A percentile compares a stretch with the other conserved stretches of the same genome.
These are phyloP conservation scores for Cruciata laevipes DNA, from an alignment of 257 asterid genomes.

Conservation along the genomic window DNA sequence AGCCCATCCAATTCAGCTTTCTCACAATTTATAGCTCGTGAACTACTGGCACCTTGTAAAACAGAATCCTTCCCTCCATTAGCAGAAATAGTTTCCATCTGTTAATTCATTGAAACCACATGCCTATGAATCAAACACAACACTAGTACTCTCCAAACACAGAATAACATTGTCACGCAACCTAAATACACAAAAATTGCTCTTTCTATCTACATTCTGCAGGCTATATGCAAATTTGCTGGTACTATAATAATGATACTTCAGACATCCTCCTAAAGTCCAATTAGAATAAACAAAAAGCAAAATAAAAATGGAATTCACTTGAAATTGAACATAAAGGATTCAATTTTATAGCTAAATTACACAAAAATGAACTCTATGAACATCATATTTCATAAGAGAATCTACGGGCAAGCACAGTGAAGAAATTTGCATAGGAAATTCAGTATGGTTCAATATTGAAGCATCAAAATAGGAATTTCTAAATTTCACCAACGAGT, in stretches of 20 bases:
- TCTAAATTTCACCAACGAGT: background rate
- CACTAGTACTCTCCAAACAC: background rate
- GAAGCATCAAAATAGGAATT: background rate
- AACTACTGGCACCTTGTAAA: constrained; percentile 25
- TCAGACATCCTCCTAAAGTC: background rate
- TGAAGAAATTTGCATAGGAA: too few species aligned
- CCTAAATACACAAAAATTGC: background rate
- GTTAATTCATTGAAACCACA: constrained; percentile 11
- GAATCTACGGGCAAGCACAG: background rate
- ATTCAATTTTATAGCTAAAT: background rate
- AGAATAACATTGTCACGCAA: background rate
- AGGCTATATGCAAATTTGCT: constrained; percentile 1
- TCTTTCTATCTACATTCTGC: background rate
- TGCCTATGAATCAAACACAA: background rate
- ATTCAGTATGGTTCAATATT: background rate
- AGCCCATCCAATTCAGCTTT: constrained; percentile 20
- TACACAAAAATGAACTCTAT: background rate
- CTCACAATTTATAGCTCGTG: constrained; percentile 23
- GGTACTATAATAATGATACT: background rate
- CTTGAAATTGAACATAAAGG: background rate
- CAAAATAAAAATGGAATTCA: background rate
- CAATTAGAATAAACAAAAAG: background rate
- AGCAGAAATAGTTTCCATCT: constrained; percentile 50
- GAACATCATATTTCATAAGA: background rate
- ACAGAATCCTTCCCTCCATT: constrained; percentile 27